These are phyloP conservation scores for Xylaria sp. DNA, from an alignment of 2,329 filamentous ascomycete species.

Conservation along the genomic window DNA sequence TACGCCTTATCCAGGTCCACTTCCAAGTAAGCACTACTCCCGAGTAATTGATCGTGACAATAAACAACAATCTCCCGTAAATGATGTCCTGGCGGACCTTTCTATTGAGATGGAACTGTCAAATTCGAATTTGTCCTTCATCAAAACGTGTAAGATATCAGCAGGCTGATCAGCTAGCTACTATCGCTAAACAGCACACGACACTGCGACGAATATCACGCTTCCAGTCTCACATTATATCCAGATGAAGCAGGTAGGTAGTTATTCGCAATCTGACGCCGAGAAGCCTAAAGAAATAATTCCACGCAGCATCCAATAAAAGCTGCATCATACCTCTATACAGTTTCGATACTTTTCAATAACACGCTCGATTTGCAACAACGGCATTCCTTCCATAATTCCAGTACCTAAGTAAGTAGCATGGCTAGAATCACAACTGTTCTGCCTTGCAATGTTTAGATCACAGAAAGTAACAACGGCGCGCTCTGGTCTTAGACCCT, in stretches of 20 bases:
- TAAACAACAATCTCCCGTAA: neutral
- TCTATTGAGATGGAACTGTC: neutral
- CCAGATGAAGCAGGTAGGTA: neutral
- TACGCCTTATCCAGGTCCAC: neutral
- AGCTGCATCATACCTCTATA: neutral
- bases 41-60: neutral
- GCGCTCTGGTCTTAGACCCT: neutral
- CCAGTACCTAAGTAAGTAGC: too few species aligned
- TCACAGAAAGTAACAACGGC: neutral
- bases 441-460: too few species aligned
- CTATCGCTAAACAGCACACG: neutral
- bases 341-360: neutral
- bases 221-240: neutral
- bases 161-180: neutral
- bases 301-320: slow-evolving; percentile 11
- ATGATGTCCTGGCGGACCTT: neutral
- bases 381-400: neutral
- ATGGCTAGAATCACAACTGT: neutral
- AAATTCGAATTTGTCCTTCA: neutral
- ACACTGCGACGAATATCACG: neutral
- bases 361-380: neutral
- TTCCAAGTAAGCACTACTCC: neutral
- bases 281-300: neutral
- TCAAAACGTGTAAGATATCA: too few species aligned
- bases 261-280: slow-evolving; percentile 24